Percentiles rank a stretch among this genome's conserved stretches.
phyloP scores from a whole-genome alignment of 2,329 filamentous ascomycete species.

The Xylariaceae sp. region DNA sequence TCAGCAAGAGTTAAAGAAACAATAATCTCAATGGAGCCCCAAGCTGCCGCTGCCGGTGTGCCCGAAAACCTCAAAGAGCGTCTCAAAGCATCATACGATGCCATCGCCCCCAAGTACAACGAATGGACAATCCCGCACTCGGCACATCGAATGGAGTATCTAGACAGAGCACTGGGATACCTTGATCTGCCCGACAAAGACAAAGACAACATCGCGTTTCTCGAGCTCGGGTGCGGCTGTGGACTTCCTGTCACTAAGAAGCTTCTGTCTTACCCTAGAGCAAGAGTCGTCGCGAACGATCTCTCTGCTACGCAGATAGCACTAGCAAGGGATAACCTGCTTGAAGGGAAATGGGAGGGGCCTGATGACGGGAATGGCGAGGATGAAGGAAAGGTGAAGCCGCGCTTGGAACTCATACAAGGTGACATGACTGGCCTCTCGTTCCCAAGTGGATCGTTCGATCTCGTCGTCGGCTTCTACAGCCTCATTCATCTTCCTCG shows the following conservation, averaged over 20 bases:
- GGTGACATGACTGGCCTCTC: slow-evolving; percentile 50
- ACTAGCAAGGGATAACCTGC: slow-evolving; percentile 40
- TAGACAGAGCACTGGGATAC: slow-evolving; percentile 42
- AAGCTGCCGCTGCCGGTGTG: background rate
- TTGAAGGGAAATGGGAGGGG: no score
- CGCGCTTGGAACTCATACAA: slow-evolving; percentile 40
- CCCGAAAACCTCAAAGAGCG: slow-evolving; percentile 47
- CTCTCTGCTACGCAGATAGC: slow-evolving; percentile 49
- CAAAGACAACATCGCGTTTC: slow-evolving; percentile 31
- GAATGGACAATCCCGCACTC: slow-evolving; percentile 47
- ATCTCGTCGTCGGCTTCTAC: slow-evolving; percentile 60
- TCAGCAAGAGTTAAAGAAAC: no score
- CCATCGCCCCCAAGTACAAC: slow-evolving; percentile 49
- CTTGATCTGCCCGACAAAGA: slow-evolving; percentile 23
- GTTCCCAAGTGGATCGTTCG: slow-evolving; percentile 46
- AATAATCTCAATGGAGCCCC: background rate
- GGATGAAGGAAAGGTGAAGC: background rate
- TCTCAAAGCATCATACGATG: slow-evolving; percentile 48
- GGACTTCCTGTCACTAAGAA: slow-evolving; percentile 47
- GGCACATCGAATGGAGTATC: slow-evolving; percentile 43
- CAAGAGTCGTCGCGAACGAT: slow-evolving; percentile 49
- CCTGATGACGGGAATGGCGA: slow-evolving; percentile 13
- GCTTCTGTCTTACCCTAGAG: slow-evolving; percentile 40
- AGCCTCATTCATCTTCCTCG: slow-evolving; percentile 62
- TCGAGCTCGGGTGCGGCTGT: slow-evolving; percentile 53